phyloP scores from a whole-genome alignment of 2,329 filamentous ascomycete species.

The Sporothrix brasiliensis region DNA sequence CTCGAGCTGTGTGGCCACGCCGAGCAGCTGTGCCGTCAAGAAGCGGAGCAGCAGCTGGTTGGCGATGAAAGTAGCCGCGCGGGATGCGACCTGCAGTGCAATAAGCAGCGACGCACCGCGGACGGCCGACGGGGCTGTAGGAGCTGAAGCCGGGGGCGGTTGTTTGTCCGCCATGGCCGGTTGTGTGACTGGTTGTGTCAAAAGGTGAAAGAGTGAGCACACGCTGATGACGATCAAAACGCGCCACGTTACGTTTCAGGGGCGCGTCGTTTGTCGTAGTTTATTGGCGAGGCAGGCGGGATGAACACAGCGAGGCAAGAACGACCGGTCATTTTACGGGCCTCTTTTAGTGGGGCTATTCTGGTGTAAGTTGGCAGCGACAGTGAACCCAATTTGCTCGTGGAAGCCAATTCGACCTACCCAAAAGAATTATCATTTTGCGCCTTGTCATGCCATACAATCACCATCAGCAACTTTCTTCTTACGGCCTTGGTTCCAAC shows the following conservation, averaged over 20 bases:
- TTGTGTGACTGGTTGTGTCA: neutral
- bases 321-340: neutral
- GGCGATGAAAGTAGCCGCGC: conserved; percentile 83
- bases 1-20: conserved; percentile 86
- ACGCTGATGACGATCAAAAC: neutral
- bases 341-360: neutral
- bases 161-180: conserved; percentile 23
- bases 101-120: conserved; percentile 84
- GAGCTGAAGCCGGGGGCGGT: neutral
- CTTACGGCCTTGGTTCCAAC: conserved; percentile 6
- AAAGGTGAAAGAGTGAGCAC: neutral
- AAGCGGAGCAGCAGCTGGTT: conserved; percentile 91
- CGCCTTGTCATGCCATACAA: too few species aligned
- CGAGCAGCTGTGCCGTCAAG: conserved; percentile 81
- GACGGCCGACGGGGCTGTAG: conserved; percentile 42
- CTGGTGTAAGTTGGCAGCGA: conserved; percentile 13
- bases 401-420: too few species aligned
- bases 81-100: conserved; percentile 82
- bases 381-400: neutral
- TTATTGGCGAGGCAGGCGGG: neutral
- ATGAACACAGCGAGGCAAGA: conserved; percentile 1
- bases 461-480: neutral
- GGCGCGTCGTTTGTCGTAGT: conserved; percentile 20
- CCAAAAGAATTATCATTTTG: too few species aligned
- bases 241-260: conserved; percentile 23